A percentile compares a stretch with the other conserved stretches of the same genome.
Evolutionary conservation across 2,329 filamentous ascomycete species (phyloP).

Genomic region (Penicillium sp.): DNA sequence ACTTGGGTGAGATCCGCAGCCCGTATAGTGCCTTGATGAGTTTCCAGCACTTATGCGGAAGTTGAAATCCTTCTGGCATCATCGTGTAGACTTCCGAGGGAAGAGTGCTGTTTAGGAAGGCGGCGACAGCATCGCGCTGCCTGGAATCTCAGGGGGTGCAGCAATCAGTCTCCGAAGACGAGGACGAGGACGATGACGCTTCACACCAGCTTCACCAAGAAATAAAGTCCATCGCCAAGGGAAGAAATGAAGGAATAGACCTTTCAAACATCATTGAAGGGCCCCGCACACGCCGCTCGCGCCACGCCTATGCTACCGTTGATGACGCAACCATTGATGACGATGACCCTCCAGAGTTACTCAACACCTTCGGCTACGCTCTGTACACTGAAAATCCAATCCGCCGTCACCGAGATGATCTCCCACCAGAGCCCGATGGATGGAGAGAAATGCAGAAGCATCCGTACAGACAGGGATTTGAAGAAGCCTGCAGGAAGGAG

Average conservation of each 20-base stretch:
- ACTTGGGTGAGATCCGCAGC: slow-evolving; percentile 9
- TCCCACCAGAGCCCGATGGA: not conserved
- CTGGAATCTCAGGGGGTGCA: no score
- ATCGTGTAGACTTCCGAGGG: not conserved
- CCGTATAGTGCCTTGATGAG: slow-evolving; percentile 12
- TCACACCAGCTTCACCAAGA: no score
- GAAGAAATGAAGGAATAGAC: no score
- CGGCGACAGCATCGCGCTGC: slow-evolving; percentile 12
- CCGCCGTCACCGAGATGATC: not conserved
- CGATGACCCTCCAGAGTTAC: not conserved
- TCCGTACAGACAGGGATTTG: not conserved
- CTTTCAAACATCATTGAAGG: no score
- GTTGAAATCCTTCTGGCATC: not conserved
- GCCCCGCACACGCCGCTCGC: no score
- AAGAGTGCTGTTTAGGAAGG: slow-evolving; percentile 15
- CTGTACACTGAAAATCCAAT: not conserved
- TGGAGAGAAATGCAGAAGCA: not conserved
- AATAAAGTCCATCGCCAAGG: no score
- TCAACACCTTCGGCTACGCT: not conserved
- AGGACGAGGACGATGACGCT: no score
- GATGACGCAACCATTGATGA: not conserved
- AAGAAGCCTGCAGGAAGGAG: not conserved
- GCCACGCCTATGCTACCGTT: no score
- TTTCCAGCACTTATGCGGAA: not conserved
- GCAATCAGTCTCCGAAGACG: no score